Percentiles rank a stretch among this genome's conserved stretches.
Evolutionary conservation across 2,329 filamentous ascomycete genomes (phyloP).

Genomic region (Fusarium sp.): DNA sequence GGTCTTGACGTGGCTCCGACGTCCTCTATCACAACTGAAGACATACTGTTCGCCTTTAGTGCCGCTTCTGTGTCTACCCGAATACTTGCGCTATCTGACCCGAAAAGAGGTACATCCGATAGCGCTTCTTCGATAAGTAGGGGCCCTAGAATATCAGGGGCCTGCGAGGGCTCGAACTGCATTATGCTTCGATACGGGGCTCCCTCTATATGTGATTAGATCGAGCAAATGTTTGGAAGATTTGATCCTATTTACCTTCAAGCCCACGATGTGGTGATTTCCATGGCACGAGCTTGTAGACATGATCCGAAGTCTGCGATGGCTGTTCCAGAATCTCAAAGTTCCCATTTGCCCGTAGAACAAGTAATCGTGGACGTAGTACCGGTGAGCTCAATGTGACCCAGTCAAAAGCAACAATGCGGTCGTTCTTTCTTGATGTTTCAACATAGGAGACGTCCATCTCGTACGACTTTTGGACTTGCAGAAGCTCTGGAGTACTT

Average conservation of each 20-base stretch:
- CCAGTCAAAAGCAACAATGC: slow-evolving; percentile 77
- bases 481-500: slow-evolving; percentile 68
- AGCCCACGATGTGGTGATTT: slow-evolving; percentile 67
- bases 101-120: slow-evolving; percentile 68
- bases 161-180: slow-evolving; percentile 67
- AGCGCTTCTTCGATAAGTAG: slow-evolving; percentile 65
- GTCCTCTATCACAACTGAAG: slow-evolving; percentile 53
- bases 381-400: slow-evolving; percentile 67
- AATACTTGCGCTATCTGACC: slow-evolving; percentile 60
- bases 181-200: slow-evolving; percentile 66
- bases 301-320: slow-evolving; percentile 66
- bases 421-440: slow-evolving; percentile 64
- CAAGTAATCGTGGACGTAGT: slow-evolving; percentile 68
- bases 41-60: slow-evolving; percentile 51
- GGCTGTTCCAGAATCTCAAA: slow-evolving; percentile 73
- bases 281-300: slow-evolving; percentile 72
- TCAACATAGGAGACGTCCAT: slow-evolving; percentile 70
- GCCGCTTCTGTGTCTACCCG: slow-evolving; percentile 56
- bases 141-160: slow-evolving; percentile 64
- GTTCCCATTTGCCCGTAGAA: slow-evolving; percentile 68
- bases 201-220: slow-evolving; percentile 55
- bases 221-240: not conserved
- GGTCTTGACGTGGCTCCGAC: slow-evolving; percentile 50
- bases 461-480: slow-evolving; percentile 70
- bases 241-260: slow-evolving; percentile 55